Base-by-base conservation (phyloP, 352 stramenopile genomes). In the Stephanocyclus meneghinianus region DNA sequence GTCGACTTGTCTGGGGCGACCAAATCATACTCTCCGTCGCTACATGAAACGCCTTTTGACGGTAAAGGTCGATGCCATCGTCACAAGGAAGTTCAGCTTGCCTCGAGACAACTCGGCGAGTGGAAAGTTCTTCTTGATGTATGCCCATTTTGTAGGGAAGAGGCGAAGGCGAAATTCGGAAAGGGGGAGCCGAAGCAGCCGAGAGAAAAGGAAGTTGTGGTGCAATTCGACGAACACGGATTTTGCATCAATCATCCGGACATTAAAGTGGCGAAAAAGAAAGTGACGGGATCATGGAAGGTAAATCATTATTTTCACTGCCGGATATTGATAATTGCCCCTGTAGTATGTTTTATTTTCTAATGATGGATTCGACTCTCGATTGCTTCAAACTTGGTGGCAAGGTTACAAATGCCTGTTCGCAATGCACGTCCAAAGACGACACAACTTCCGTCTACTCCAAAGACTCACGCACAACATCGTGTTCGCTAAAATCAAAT, bases 1-100 rank as follows among this genome's bases (percentile, higher is more conserved):
- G 16, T 32, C 18, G 50, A 26, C 2, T 59, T 30, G 8, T 15
- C n/a, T 59, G 16, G 8, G 3, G 8, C 10, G 30, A 2, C 18
- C 18, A 59, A 45, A 64, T 2, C 35, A 10, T 42, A 26, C 21
- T 26, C 21, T 45, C 29, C 29, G 2, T 44, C 30, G 18, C 9
- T 2, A n/a, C 0, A 42, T 21, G 56, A 64, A 9, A 64, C 56
- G 10, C 56, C 56, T 6, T 64, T 64, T 45, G 56, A 64, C 18
- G 21, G 9, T 13, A 64, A 64, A 64, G 56, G 56, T 45, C 15
- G 56, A 64, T 64, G 56, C 40, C 56, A 64, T 64, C 21, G 44
- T n/a, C 56, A 64, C 56, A 64, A 64, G 5, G 56, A 64, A 42
- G 56, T 64, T 18, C 21, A 64, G 44, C 56, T 64, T 26, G 56